Base-by-base conservation (phyloP, 2,329 filamentous ascomycete species). In the Parastagonospora avenae region DNA sequence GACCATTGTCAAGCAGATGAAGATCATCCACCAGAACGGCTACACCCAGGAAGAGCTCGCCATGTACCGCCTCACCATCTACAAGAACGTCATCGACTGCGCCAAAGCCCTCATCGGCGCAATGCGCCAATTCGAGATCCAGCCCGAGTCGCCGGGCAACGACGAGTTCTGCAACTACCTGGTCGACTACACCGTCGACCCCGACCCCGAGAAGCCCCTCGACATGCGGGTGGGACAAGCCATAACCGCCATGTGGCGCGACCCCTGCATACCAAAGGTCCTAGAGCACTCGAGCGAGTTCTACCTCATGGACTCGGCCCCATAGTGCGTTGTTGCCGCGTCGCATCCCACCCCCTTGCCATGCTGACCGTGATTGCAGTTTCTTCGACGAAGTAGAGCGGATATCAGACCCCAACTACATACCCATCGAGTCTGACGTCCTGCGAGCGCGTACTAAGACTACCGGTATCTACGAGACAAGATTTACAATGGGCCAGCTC, bases 1-100 rank as follows among this genome's bases (percentile, higher is more conserved):
- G 51, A 99, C 94, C 8, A 97, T 99, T 67, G 94, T 99, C 64
- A 99, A 99, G 77, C 94, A 99, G 82, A 99, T 99, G 94, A 99
- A 97, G 79, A 99, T 99, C 66, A 97, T 99, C 70, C 94, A 99
- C 72, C 89, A 97, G 68, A 96, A 97, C 77, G 94, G 94, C 54
- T 99, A 99, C 77, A 92, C 91, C 9, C 86, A 91, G 62, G 93
- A 97, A 67, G 94, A 99, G 76, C 82, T 97, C 42, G 89, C 89
- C 67, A 88, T 96, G 72, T 97, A 97, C 79, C 89, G 94, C 52
- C 85, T 96, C 56, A 97, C 94, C 30, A 92, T 99, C 54, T 99
- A 96, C 81, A 99, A 99, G 79, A 99, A 99, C 74, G 82, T 99
- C 53, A 85, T 97, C 63, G 94, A 99, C 77, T 99, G 94, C 80